These are phyloP conservation scores for Echites panduratus DNA, from an alignment of 257 asterid species.

Conservation along the genomic window DNA sequence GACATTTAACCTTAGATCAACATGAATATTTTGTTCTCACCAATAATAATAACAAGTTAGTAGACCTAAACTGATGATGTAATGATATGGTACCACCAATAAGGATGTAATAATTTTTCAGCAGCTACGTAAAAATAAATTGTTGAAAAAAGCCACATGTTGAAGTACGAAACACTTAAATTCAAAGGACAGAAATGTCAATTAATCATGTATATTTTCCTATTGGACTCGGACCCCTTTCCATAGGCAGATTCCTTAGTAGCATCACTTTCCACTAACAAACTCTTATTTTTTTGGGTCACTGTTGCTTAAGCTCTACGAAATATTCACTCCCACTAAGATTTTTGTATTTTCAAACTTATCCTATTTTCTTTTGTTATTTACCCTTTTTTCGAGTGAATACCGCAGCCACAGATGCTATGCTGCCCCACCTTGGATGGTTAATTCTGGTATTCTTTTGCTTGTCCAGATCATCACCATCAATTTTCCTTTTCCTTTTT, in stretches of 20 bases:
- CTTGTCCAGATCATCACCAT: too few relatives aligned
- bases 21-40: too few relatives aligned
- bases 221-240: neutral
- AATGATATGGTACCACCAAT: neutral
- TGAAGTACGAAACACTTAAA: neutral
- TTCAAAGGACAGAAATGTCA: neutral
- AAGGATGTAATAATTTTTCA: neutral
- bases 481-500: too few relatives aligned
- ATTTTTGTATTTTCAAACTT: too few relatives aligned
- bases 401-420: too few relatives aligned
- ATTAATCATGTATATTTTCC: neutral
- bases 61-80: neutral
- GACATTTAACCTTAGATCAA: too few relatives aligned
- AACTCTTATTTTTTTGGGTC: constrained; percentile 3
- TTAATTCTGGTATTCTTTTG: too few relatives aligned
- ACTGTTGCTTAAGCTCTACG: constrained; percentile 18
- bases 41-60: neutral
- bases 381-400: too few relatives aligned
- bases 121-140: neutral
- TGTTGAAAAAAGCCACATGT: neutral
- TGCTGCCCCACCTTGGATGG: too few relatives aligned
- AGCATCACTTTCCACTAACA: constrained; percentile 1
- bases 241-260: neutral
- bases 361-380: too few relatives aligned
- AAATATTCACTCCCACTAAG: constrained; percentile 5